Conservation (phyloP, 768 basidiomycete species). For the Dentipellis fragilis region DNA sequence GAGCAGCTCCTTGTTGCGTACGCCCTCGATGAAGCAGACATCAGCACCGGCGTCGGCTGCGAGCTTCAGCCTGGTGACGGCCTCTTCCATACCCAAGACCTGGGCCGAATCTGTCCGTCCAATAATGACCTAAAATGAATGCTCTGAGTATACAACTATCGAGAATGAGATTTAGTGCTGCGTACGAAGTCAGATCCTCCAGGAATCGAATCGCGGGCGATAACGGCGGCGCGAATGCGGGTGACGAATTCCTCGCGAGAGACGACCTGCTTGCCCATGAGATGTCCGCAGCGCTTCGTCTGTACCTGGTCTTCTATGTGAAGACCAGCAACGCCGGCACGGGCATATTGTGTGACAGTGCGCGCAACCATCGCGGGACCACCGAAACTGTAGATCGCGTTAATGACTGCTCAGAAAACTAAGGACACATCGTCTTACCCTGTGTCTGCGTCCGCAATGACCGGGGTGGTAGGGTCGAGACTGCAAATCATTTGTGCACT, state of each 20-base stretch:
- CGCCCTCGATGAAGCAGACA: slow-evolving; percentile 77
- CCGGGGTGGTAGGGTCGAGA: slow-evolving; percentile 51
- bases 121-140: slow-evolving; percentile 44
- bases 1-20: slow-evolving; percentile 56
- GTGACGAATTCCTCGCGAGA: slow-evolving; percentile 67
- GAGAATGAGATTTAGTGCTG: neutral
- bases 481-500: slow-evolving; percentile 64
- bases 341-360: slow-evolving; percentile 61
- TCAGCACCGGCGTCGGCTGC: slow-evolving; percentile 69
- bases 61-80: slow-evolving; percentile 51
- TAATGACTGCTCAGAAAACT: neutral
- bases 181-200: slow-evolving; percentile 66
- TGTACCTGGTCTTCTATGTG: slow-evolving; percentile 82
- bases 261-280: slow-evolving; percentile 75
- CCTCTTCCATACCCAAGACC: slow-evolving; percentile 73
- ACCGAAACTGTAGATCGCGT: slow-evolving; percentile 37
- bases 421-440: slow-evolving; percentile 31
- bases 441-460: slow-evolving; percentile 76
- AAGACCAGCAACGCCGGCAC: slow-evolving; percentile 61
- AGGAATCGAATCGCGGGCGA: slow-evolving; percentile 67
- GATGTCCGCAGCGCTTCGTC: slow-evolving; percentile 72
- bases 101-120: slow-evolving; percentile 74
- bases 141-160: neutral
- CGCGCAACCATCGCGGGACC: slow-evolving; percentile 69
- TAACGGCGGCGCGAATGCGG: slow-evolving; percentile 68